Conservation (phyloP, 139 green algal genomes). For the Edaphochlamys debaryana region DNA sequence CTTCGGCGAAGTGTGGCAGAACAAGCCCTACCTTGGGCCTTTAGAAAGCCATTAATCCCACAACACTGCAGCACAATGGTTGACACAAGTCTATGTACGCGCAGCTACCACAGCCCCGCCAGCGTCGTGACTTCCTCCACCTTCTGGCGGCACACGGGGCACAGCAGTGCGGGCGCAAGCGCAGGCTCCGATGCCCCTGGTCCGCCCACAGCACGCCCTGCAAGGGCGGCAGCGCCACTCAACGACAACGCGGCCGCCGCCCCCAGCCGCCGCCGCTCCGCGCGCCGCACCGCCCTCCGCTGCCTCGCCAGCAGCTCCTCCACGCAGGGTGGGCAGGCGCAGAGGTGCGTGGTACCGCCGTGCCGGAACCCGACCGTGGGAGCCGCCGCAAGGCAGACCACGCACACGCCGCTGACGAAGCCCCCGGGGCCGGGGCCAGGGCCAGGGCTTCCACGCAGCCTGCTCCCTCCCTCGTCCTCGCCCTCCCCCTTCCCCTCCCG, state of each 20-base stretch:
- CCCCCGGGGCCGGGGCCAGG: not conserved
- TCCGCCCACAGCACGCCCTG: not conserved
- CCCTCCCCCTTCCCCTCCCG: too few species aligned
- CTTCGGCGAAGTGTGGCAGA: too few species aligned
- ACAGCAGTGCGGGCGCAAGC: not conserved
- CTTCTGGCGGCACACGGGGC: conserved; percentile 19
- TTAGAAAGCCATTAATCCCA: too few species aligned
- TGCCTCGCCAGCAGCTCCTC: conserved; percentile 14
- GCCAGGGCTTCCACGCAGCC: not conserved
- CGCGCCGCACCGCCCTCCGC: too few species aligned
- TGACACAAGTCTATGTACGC: too few species aligned
- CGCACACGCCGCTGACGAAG: not conserved
- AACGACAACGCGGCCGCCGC: not conserved
- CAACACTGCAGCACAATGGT: too few species aligned
- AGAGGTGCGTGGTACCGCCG: conserved; percentile 10
- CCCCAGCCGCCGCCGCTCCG: not conserved
- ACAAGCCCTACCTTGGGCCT: too few species aligned
- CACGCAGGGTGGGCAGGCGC: conserved; percentile 12
- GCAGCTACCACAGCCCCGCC: conserved; percentile 38
- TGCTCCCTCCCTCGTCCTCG: too few species aligned
- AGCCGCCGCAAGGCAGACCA: not conserved
- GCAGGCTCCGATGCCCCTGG: too few species aligned
- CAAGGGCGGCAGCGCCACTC: too few species aligned
- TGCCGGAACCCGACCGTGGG: conserved; percentile 19
- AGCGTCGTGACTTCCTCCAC: conserved; percentile 37